These are phyloP conservation scores for Talaromyces thailandensis DNA, from an alignment of 495 filamentous ascomycete genomes.

Conservation along the genomic window DNA sequence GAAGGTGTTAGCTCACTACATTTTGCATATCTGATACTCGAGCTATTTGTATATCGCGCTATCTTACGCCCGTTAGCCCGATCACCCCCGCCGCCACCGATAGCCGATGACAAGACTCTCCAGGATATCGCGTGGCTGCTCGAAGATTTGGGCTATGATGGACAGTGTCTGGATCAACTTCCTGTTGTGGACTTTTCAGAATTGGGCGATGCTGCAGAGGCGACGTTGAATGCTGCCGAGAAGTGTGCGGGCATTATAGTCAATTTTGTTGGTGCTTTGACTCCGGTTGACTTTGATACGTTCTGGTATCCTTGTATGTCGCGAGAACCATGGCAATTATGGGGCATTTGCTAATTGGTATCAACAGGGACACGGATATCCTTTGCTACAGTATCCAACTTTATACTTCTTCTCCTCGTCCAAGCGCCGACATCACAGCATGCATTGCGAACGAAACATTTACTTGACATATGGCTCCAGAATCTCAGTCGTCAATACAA, in stretches of 20 bases:
- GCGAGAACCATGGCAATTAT: neutral
- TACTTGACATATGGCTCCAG: slow-evolving; percentile 26
- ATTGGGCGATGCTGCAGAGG: slow-evolving; percentile 17
- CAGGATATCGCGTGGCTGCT: neutral
- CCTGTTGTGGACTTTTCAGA: slow-evolving; percentile 19
- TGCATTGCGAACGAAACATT: slow-evolving; percentile 18
- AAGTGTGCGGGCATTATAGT: slow-evolving; percentile 25
- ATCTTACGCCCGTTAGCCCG: slow-evolving; percentile 27
- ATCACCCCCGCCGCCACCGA: slow-evolving; percentile 23
- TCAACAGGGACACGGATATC: slow-evolving; percentile 27
- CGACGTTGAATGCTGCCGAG: slow-evolving; percentile 24
- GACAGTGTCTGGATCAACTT: slow-evolving; percentile 5
- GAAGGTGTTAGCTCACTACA: slow-evolving; percentile 11
- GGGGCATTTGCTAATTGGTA: neutral
- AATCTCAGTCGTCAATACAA: slow-evolving; percentile 21
- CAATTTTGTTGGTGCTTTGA: slow-evolving; percentile 21
- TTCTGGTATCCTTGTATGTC: slow-evolving; percentile 32
- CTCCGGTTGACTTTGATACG: slow-evolving; percentile 20
- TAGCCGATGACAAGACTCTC: slow-evolving; percentile 11
- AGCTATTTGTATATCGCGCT: slow-evolving; percentile 27
- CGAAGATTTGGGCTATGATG: slow-evolving; percentile 1
- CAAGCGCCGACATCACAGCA: slow-evolving; percentile 25
- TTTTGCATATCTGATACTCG: slow-evolving; percentile 27
- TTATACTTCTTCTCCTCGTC: slow-evolving; percentile 23
- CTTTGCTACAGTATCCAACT: slow-evolving; percentile 30